Base-by-base conservation (phyloP, 129 eudicot genomes). In the Glebionis coronaria region DNA sequence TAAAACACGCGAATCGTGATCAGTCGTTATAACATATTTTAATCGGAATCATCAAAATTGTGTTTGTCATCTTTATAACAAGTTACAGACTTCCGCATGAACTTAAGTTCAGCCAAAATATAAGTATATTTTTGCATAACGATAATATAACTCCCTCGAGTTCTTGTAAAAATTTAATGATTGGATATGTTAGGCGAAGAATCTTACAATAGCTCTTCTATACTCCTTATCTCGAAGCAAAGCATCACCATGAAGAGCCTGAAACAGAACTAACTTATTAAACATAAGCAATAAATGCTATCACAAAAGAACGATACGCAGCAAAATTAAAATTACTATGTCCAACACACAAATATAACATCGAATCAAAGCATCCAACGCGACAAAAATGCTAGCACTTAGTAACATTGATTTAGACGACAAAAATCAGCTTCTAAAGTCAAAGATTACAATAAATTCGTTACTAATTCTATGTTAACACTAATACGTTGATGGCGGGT, bases 191-290 rank as follows among this genome's bases (percentile, higher is more conserved):
- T 9, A 28, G 16, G 64, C 52, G 21, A 76, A 69, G 65, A 56
- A 44, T 16, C 96, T 88, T 67, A 92, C 98, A 74, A 83, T 82
- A 40, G 98, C 98, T 69, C 96, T 78, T 66, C 82, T 78, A 53
- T 79, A 81, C 77, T 92, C 98, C 52, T 84, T 92, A 21, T 88
- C 92, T 13, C 84, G 87, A 68, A 92, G 74, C 42, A 92, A 80
- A 6, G 98, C 93, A 86, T 92, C 98, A 18, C 95, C 98, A 19
- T 83, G 82, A 23, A 88, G 84, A 45, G 82, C 89, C 98, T 92
- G 80, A 60, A 77, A 74, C 63, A 63, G 15, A 29, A 60, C 50
- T 28, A 53, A 29, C 61, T 15, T n/a, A 19, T 61, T 40, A 27
- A 19, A 19, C 3, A 62, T 3, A 61, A 55, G 8, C 38, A 40